phyloP scores from a whole-genome alignment of 805 yeast species.

The Cyberlindnera mycetangii region DNA sequence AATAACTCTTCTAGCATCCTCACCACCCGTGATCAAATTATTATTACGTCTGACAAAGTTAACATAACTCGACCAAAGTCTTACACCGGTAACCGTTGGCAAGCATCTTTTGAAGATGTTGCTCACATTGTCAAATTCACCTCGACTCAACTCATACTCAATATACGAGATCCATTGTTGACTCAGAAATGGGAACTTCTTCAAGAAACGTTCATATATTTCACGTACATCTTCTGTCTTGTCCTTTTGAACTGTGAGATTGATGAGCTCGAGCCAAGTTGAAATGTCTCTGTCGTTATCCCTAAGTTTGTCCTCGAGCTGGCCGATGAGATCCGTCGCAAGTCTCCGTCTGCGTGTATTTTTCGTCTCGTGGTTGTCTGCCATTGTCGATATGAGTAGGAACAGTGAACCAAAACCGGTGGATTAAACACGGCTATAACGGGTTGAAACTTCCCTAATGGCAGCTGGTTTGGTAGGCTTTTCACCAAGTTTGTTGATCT shows the following conservation, averaged over 20 bases:
- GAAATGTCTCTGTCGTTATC: conserved; percentile 50
- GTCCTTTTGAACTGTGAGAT: conserved; percentile 47
- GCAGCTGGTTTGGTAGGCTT: no score
- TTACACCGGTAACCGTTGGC: conserved; percentile 57
- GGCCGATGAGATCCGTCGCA: conserved; percentile 51
- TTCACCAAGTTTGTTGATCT: no score
- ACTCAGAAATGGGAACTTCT: conserved; percentile 64
- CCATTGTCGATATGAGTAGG: neutral
- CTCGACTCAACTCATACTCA: conserved; percentile 57
- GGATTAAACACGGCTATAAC: no score
- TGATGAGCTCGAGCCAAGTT: conserved; percentile 56
- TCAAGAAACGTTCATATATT: conserved; percentile 58
- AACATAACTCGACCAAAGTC: conserved; percentile 74
- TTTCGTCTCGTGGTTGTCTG: neutral
- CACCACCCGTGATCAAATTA: conserved; percentile 77
- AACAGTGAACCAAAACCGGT: no score
- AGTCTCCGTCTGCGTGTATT: conserved; percentile 15
- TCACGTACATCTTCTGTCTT: conserved; percentile 57
- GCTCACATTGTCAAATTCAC: conserved; percentile 67
- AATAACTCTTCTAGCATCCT: conserved; percentile 68
- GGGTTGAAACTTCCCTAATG: no score
- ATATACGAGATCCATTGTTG: conserved; percentile 75
- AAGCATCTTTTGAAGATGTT: conserved; percentile 62
- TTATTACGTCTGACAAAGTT: conserved; percentile 67
- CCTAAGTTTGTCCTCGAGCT: conserved; percentile 51